A percentile compares a stretch with the other conserved stretches of the same genome.
Evolutionary conservation across 768 basidiomycete species (phyloP).

Genomic region (Suillus placidus): DNA sequence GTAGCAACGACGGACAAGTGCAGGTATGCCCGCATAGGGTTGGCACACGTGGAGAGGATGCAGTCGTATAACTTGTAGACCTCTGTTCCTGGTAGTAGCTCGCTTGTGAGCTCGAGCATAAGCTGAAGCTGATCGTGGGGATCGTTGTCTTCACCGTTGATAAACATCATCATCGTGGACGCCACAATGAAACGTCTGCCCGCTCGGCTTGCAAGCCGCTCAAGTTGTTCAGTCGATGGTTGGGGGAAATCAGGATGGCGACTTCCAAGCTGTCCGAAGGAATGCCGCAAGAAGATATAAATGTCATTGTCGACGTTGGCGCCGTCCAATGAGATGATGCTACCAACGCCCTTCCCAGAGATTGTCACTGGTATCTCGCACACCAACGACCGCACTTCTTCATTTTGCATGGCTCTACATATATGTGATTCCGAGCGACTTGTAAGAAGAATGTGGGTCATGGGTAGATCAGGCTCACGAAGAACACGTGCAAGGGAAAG

Average conservation of each 20-base stretch:
- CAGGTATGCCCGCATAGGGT: background rate
- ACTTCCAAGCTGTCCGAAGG: background rate
- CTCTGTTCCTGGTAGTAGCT: background rate
- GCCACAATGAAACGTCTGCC: background rate
- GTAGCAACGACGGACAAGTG: background rate
- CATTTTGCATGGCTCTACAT: background rate
- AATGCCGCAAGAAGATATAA: background rate
- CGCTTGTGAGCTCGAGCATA: background rate
- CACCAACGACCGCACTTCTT: background rate
- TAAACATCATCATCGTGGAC: background rate
- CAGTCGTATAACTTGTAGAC: background rate
- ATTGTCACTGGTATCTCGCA: background rate
- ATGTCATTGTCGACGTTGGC: background rate
- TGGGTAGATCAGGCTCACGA: background rate
- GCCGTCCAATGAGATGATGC: background rate
- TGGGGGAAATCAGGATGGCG: background rate
- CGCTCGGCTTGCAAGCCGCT: background rate
- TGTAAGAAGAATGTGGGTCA: background rate
- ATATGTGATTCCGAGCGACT: background rate
- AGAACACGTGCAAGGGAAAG: background rate
- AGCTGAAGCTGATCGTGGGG: background rate
- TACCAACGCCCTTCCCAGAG: background rate
- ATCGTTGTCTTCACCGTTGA: background rate
- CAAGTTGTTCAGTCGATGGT: background rate
- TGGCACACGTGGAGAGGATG: background rate